phyloP scores from a whole-genome alignment of 352 stramenopile genomes.

The Phytopythium vexans region DNA sequence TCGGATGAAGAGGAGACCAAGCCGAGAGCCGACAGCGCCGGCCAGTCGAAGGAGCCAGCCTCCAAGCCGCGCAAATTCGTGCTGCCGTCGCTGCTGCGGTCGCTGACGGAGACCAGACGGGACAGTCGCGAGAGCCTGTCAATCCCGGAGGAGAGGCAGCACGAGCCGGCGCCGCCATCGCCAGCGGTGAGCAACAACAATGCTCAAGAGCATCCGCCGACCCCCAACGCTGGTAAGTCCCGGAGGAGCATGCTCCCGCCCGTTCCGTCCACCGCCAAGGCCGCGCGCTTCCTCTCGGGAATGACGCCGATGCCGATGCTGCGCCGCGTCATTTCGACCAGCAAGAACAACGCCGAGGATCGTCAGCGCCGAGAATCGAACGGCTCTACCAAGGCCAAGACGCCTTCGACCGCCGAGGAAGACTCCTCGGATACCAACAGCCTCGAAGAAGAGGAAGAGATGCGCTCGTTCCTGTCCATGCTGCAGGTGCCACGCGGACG shows the following conservation, averaged over 20 bases:
- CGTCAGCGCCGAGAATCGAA: neutral
- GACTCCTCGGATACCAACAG: slow-evolving; percentile 35
- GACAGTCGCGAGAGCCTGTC: neutral
- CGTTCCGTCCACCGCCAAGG: slow-evolving; percentile 22
- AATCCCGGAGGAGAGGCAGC: neutral
- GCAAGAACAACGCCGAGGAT: slow-evolving; percentile 1
- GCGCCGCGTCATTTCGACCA: slow-evolving; percentile 28
- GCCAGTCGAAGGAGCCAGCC: neutral
- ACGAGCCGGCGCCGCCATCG: too few relatives aligned
- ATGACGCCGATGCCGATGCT: slow-evolving; percentile 49
- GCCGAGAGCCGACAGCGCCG: slow-evolving; percentile 4
- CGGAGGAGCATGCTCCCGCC: slow-evolving; percentile 8
- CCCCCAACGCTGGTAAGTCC: neutral
- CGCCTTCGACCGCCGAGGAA: slow-evolving; percentile 9
- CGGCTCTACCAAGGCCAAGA: slow-evolving; percentile 17
- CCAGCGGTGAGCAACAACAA: neutral
- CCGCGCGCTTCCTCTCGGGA: slow-evolving; percentile 55
- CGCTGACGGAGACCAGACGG: slow-evolving; percentile 1
- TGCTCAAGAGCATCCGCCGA: slow-evolving; percentile 4
- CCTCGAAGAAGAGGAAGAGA: slow-evolving; percentile 33
- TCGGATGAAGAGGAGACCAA: slow-evolving; percentile 10
- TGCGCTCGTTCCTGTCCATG: slow-evolving; percentile 65
- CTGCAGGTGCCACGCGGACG: slow-evolving; percentile 51
- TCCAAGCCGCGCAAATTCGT: slow-evolving; percentile 4
- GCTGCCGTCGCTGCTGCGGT: slow-evolving; percentile 4